Conservation (phyloP, 352 stramenopile genomes). For the Phytophthora kernoviae region DNA sequence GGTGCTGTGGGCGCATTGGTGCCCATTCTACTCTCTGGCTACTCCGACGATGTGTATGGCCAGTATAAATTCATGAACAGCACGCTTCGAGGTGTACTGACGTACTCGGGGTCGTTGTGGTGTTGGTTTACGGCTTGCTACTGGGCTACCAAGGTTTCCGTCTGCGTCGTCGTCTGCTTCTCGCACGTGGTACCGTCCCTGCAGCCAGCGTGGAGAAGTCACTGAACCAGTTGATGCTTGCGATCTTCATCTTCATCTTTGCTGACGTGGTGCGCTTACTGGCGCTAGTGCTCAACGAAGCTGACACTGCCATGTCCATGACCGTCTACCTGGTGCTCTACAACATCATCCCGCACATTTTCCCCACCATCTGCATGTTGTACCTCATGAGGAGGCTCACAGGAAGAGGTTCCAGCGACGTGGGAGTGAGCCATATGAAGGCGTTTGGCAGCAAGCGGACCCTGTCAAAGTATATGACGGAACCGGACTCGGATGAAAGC, state of each 20-base stretch:
- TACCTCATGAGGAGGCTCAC: slow-evolving; percentile 85
- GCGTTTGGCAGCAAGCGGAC: slow-evolving; percentile 31
- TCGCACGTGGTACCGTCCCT: slow-evolving; percentile 71
- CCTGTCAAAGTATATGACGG: slow-evolving; percentile 68
- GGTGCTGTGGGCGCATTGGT: slow-evolving; percentile 63
- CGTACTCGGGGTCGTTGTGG: slow-evolving; percentile 60
- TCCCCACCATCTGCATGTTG: slow-evolving; percentile 89
- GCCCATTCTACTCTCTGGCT: slow-evolving; percentile 50
- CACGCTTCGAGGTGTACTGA: slow-evolving; percentile 52
- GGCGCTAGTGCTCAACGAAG: slow-evolving; percentile 62
- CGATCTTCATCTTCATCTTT: slow-evolving; percentile 78
- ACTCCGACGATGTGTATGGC: slow-evolving; percentile 59
- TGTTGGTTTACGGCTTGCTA: slow-evolving; percentile 71
- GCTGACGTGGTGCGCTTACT: slow-evolving; percentile 73
- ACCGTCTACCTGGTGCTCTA: slow-evolving; percentile 74
- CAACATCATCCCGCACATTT: slow-evolving; percentile 81
- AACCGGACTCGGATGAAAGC: slow-evolving; percentile 42
- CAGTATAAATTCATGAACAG: slow-evolving; percentile 73
- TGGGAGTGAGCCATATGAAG: slow-evolving; percentile 24
- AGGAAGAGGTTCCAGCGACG: slow-evolving; percentile 22
- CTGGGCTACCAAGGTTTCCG: slow-evolving; percentile 77
- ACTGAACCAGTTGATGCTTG: slow-evolving; percentile 81
- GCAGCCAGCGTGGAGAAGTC: slow-evolving; percentile 78
- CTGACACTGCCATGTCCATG: slow-evolving; percentile 57
- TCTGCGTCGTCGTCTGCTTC: slow-evolving; percentile 70